phyloP scores from a whole-genome alignment of 2,329 filamentous ascomycete genomes.

The Fusarium goolgardi region DNA sequence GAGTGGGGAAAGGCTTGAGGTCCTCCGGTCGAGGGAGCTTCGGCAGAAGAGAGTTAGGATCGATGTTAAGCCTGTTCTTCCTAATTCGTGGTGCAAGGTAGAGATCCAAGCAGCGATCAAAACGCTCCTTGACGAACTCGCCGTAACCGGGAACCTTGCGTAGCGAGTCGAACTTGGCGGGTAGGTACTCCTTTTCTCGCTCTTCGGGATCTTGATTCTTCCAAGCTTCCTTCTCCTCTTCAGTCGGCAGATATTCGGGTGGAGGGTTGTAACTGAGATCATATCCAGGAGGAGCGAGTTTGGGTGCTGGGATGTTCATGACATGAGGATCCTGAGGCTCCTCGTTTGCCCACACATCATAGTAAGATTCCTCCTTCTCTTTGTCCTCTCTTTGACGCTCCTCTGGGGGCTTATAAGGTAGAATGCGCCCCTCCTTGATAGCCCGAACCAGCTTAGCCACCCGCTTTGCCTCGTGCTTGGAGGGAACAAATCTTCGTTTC shows the following conservation, averaged over 20 bases:
- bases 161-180: conserved; percentile 82
- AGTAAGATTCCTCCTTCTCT: conserved; percentile 77
- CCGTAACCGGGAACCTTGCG: conserved; percentile 94
- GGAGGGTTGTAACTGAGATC: conserved; percentile 98
- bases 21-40: conserved; percentile 95
- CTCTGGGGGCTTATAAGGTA: conserved; percentile 84
- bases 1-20: conserved; percentile 92
- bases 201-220: conserved; percentile 89
- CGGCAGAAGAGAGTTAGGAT: conserved; percentile 90
- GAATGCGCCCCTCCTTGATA: conserved; percentile 91
- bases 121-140: conserved; percentile 91
- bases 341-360: conserved; percentile 97
- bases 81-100: conserved; percentile 93
- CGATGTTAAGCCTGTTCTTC: conserved; percentile 95
- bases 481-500: conserved; percentile 94
- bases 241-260: conserved; percentile 89
- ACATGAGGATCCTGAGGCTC: conserved; percentile 82
- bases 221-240: conserved; percentile 87
- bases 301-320: conserved; percentile 96
- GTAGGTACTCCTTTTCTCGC: conserved; percentile 87
- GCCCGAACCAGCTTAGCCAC: conserved; percentile 98
- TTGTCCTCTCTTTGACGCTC: conserved; percentile 76
- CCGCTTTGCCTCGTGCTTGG: conserved; percentile 95
- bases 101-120: conserved; percentile 93
- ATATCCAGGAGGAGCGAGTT: conserved; percentile 91